These are phyloP conservation scores for Magnolia sinica DNA, from an alignment of 164 flowering plant genomes.

Conservation along the genomic window DNA sequence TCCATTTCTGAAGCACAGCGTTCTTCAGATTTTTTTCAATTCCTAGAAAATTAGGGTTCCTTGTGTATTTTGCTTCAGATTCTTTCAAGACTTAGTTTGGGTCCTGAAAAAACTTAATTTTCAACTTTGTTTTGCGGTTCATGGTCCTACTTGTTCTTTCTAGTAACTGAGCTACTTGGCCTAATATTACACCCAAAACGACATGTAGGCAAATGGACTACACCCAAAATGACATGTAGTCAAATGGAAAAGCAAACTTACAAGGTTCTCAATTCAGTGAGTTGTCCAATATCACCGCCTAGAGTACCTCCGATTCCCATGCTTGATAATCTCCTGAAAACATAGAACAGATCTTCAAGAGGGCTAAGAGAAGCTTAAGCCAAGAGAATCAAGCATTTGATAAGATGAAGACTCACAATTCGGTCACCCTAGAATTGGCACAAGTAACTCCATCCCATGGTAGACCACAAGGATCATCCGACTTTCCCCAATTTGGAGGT, in stretches of 20 bases:
- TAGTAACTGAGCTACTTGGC: no score
- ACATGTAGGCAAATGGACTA: no score
- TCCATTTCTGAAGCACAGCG: no score
- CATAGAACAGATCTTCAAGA: neutral
- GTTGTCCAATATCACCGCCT: constrained; percentile 72
- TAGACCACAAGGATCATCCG: constrained; percentile 70
- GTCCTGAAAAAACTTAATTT: no score
- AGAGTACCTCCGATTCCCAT: constrained; percentile 69
- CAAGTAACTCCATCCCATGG: constrained; percentile 89
- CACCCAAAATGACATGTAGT: no score
- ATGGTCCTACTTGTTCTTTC: no score
- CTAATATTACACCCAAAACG: no score
- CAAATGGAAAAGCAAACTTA: constrained; percentile 32
- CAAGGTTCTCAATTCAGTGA: constrained; percentile 69
- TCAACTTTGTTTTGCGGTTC: no score
- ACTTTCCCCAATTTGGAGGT: constrained; percentile 76
- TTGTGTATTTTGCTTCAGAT: no score
- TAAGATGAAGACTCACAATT: constrained; percentile 44
- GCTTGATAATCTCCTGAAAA: constrained; percentile 65
- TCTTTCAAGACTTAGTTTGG: no score
- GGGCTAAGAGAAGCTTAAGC: neutral
- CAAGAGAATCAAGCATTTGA: neutral
- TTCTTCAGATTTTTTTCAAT: no score
- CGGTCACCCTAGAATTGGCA: constrained; percentile 56
- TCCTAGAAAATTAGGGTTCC: no score